phyloP scores from a whole-genome alignment of 2,329 filamentous ascomycete species.

The Ophiostoma pallidulum region DNA sequence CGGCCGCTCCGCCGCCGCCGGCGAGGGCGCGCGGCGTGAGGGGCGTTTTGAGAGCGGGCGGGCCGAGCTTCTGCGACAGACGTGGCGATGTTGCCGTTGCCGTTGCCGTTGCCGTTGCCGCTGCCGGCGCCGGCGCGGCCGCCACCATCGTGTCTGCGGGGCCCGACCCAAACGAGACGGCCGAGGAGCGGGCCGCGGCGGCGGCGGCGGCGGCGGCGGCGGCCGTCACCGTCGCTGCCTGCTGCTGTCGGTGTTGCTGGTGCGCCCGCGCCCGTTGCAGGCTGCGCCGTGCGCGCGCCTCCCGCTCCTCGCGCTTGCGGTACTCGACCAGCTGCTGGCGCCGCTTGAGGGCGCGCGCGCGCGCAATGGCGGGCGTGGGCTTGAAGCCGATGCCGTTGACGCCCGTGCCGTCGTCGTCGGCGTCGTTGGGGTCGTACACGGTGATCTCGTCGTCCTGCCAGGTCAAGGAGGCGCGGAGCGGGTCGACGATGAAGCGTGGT shows the following conservation, averaged over 20 bases:
- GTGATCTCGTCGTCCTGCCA: slow-evolving; percentile 63
- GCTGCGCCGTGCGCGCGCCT: slow-evolving; percentile 48
- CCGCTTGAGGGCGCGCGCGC: slow-evolving; percentile 46
- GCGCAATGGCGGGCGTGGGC: slow-evolving; percentile 51
- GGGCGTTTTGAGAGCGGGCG: background rate
- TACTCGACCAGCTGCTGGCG: slow-evolving; percentile 55
- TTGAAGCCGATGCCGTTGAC: slow-evolving; percentile 61
- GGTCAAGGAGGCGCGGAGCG: slow-evolving; percentile 49
- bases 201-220: background rate
- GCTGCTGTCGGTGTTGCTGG: background rate
- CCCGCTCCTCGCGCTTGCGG: slow-evolving; percentile 48
- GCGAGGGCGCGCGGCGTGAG: background rate
- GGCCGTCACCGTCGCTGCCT: background rate
- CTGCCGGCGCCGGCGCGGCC: background rate
- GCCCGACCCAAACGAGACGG: too few species aligned
- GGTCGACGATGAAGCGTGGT: slow-evolving; percentile 32
- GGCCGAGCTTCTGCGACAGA: too few species aligned
- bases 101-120: background rate
- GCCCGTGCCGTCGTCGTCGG: slow-evolving; percentile 57
- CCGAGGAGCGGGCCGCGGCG: too few species aligned
- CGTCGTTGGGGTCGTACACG: slow-evolving; percentile 53
- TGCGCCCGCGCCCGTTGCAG: slow-evolving; percentile 32
- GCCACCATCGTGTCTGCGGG: background rate
- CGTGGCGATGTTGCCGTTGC: too few species aligned
- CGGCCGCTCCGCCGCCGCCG: background rate